phyloP scores from a whole-genome alignment of 2,329 filamentous ascomycete genomes.

The Phoma sp. region DNA sequence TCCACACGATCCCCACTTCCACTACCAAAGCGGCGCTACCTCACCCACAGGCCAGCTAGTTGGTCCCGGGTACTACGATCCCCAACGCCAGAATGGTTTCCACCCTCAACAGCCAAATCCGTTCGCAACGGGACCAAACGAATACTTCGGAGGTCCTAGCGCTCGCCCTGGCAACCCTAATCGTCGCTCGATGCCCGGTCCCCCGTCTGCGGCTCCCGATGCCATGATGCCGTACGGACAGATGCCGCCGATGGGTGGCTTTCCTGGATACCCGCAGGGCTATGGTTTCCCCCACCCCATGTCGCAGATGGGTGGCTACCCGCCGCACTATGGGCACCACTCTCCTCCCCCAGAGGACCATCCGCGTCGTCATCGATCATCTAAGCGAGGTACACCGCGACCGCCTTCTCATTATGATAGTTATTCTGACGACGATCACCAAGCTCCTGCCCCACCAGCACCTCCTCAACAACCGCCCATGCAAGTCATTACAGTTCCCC shows the following conservation, averaged over 20 bases:
- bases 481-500: slow-evolving; percentile 4
- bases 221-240: slow-evolving; percentile 44
- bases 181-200: slow-evolving; percentile 42
- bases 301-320: slow-evolving; percentile 31
- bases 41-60: slow-evolving; percentile 40
- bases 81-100: slow-evolving; percentile 35
- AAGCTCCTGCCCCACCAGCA: slow-evolving; percentile 23
- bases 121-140: slow-evolving; percentile 41
- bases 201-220: slow-evolving; percentile 24
- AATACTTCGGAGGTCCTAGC: slow-evolving; percentile 42
- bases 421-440: slow-evolving; percentile 30
- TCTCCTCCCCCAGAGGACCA: slow-evolving; percentile 28
- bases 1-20: slow-evolving; percentile 34
- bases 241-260: slow-evolving; percentile 12
- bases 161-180: slow-evolving; percentile 26
- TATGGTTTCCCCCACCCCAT: slow-evolving; percentile 28
- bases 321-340: slow-evolving; percentile 26
- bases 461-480: slow-evolving; percentile 12
- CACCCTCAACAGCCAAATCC: slow-evolving; percentile 42
- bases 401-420: slow-evolving; percentile 31
- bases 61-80: slow-evolving; percentile 39
- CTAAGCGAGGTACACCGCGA: slow-evolving; percentile 38
- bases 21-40: slow-evolving; percentile 25
- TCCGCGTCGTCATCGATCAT: slow-evolving; percentile 17
- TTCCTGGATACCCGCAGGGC: slow-evolving; percentile 24